phyloP scores from a whole-genome alignment of 2,329 filamentous ascomycete genomes.

The Trichoderma aggressivum region DNA sequence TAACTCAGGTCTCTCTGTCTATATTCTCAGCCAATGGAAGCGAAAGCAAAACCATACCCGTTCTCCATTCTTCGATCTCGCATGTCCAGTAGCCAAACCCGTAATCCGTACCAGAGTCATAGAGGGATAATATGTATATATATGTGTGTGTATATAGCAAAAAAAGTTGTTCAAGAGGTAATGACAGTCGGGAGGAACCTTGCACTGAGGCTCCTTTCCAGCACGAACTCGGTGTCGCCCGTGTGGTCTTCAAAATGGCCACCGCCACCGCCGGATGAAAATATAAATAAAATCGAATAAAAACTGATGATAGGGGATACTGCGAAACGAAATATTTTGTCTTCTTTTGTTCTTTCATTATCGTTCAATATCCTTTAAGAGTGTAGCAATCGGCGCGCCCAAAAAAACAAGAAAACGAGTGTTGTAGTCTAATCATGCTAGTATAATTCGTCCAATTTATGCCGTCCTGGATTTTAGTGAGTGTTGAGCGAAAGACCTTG shows the following conservation, averaged over 20 bases:
- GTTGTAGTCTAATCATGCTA: conserved; percentile 15
- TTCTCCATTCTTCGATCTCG: conserved; percentile 20
- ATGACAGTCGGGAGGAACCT: conserved; percentile 1
- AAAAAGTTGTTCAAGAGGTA: conserved; percentile 4
- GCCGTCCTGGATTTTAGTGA: conserved; percentile 36
- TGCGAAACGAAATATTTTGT: conserved; percentile 15
- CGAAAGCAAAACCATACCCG: conserved; percentile 27
- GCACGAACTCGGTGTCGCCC: background rate
- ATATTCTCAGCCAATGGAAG: conserved; percentile 34
- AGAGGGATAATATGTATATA: conserved; percentile 16
- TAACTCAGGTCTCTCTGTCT: conserved; percentile 32
- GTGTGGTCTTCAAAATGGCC: background rate
- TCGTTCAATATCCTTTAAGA: conserved; percentile 4
- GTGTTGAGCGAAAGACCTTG: conserved; percentile 71
- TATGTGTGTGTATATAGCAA: conserved; percentile 17
- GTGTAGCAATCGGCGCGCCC: background rate
- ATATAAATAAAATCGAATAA: background rate
- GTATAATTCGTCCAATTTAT: background rate
- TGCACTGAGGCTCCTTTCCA: background rate
- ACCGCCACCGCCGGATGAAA: background rate
- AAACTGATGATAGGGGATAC: background rate
- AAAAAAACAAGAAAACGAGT: conserved; percentile 2
- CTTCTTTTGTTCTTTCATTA: conserved; percentile 17
- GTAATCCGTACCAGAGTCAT: conserved; percentile 13
- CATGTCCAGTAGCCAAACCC: conserved; percentile 19